Percentiles rank a stretch among this genome's conserved stretches.
phyloP scores from a whole-genome alignment of 2,329 filamentous ascomycete species.

The Stemphylium lycopersici region DNA sequence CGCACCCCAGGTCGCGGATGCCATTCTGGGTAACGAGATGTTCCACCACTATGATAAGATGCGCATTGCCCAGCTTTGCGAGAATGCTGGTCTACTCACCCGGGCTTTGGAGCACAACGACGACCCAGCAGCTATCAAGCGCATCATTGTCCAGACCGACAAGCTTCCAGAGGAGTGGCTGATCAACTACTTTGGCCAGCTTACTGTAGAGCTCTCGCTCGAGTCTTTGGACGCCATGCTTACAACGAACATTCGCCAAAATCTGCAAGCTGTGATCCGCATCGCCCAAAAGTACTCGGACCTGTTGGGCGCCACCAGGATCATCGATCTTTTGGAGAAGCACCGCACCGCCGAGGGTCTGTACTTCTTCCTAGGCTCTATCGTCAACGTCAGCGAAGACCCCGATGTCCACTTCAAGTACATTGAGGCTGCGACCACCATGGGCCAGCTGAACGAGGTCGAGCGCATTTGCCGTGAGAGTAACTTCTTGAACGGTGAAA shows the following conservation, averaged over 20 bases:
- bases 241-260: conserved; percentile 94
- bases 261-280: conserved; percentile 91
- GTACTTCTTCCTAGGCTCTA: conserved; percentile 97
- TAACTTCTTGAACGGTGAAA: conserved; percentile 87
- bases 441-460: conserved; percentile 92
- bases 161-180: conserved; percentile 93
- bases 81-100: conserved; percentile 79
- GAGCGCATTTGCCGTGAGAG: conserved; percentile 97
- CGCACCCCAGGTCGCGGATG: conserved; percentile 95
- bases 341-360: conserved; percentile 96
- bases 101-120: conserved; percentile 91
- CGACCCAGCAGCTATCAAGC: conserved; percentile 87
- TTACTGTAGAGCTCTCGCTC: conserved; percentile 93
- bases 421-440: conserved; percentile 93
- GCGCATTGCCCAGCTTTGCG: conserved; percentile 87
- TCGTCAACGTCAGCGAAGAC: conserved; percentile 96
- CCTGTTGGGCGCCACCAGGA: conserved; percentile 80
- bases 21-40: conserved; percentile 97
- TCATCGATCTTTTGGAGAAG: conserved; percentile 96
- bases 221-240: conserved; percentile 97
- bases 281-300: conserved; percentile 98
- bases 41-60: conserved; percentile 95
- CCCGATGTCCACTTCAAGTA: conserved; percentile 99
- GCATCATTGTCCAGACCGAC: conserved; percentile 82
- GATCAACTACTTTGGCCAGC: conserved; percentile 87